Evolutionary conservation across 2,329 filamentous ascomycete genomes (phyloP).

Genomic region (Diaporthe vexans): DNA sequence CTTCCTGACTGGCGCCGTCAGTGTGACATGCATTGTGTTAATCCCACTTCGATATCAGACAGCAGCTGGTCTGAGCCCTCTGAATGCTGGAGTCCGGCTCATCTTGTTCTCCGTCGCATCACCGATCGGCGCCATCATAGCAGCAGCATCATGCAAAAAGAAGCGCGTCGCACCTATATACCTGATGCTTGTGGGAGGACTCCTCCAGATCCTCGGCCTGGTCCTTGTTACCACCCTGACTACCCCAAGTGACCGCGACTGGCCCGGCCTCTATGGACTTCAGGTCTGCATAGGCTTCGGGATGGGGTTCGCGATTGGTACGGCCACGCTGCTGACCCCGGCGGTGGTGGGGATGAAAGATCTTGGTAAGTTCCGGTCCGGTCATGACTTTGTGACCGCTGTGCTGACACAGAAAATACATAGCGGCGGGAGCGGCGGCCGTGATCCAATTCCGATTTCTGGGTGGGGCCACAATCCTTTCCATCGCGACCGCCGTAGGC

Average conservation of each 20-base stretch:
- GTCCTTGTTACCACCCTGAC: background rate
- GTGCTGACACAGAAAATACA: background rate
- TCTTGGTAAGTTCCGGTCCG: background rate
- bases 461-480: background rate
- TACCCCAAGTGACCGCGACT: background rate
- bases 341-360: background rate
- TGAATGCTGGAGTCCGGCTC: background rate
- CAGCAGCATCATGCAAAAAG: background rate
- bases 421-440: background rate
- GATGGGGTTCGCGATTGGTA: background rate
- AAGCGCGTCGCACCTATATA: background rate
- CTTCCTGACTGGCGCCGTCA: conserved; percentile 1
- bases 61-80: background rate
- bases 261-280: background rate
- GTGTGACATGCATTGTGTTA: background rate
- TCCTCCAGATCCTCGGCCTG: background rate
- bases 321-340: background rate
- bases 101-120: background rate
- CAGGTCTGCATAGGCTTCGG: background rate
- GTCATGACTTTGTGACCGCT: background rate
- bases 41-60: background rate
- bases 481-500: background rate
- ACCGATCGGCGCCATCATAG: background rate
- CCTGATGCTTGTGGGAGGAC: background rate
- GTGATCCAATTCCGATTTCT: background rate